These are phyloP conservation scores for Euryodendron excelsum DNA, from an alignment of 148 eudicot species.

Conservation along the genomic window DNA sequence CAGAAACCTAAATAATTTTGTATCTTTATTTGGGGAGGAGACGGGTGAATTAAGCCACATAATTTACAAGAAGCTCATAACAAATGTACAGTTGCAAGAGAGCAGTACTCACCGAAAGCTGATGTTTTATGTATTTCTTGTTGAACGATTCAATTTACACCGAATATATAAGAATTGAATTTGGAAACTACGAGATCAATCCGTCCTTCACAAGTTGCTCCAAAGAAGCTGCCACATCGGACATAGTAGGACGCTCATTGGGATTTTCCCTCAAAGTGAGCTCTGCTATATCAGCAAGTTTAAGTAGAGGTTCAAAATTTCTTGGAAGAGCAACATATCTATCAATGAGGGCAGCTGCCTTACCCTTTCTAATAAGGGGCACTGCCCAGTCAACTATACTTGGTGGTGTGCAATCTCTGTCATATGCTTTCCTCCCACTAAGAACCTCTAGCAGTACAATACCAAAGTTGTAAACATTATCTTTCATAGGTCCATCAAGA, in stretches of 20 bases:
- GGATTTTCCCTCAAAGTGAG: slow-evolving; percentile 61
- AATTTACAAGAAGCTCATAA: slow-evolving; percentile 44
- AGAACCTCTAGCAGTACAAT: slow-evolving; percentile 79
- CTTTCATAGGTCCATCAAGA: slow-evolving; percentile 45
- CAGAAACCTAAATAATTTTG: neutral
- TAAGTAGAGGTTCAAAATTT: slow-evolving; percentile 84
- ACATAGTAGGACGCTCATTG: slow-evolving; percentile 61
- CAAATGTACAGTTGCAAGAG: slow-evolving; percentile 46
- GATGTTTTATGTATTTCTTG: slow-evolving; percentile 7
- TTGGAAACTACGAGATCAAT: slow-evolving; percentile 45
- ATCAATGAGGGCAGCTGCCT: slow-evolving; percentile 76
- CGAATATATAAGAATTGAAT: slow-evolving; percentile 15
- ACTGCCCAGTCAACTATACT: slow-evolving; percentile 88
- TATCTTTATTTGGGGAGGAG: neutral
- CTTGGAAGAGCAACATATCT: slow-evolving; percentile 81
- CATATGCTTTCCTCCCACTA: slow-evolving; percentile 85
- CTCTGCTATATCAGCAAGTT: slow-evolving; percentile 85
- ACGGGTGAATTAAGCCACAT: slow-evolving; percentile 11
- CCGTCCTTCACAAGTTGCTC: slow-evolving; percentile 79
- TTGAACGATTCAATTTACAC: slow-evolving; percentile 7
- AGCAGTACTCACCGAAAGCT: slow-evolving; percentile 29
- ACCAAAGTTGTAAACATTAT: slow-evolving; percentile 75
- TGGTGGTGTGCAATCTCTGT: slow-evolving; percentile 67
- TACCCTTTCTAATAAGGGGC: slow-evolving; percentile 63
- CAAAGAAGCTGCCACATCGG: slow-evolving; percentile 52